A percentile compares a stretch with the other conserved stretches of the same genome.
These are phyloP conservation scores for Piper longum DNA, from an alignment of 164 flowering plant species.

Conservation along the genomic window DNA sequence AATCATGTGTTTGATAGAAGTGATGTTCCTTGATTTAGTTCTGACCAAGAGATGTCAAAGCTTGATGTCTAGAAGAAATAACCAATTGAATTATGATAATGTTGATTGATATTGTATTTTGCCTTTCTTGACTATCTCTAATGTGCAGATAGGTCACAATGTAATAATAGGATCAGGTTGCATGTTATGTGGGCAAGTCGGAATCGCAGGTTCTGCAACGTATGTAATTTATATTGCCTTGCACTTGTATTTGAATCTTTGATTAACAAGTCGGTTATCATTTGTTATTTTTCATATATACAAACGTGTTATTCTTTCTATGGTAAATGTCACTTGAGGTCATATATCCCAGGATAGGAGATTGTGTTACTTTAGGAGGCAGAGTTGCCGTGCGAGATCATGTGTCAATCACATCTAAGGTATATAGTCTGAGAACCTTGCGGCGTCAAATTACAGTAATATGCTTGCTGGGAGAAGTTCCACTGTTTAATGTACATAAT, in stretches of 20 bases:
- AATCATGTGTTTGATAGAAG: too few relatives aligned
- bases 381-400: slow-evolving; percentile 85
- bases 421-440: slow-evolving; percentile 7
- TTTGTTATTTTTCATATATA: too few relatives aligned
- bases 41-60: too few relatives aligned
- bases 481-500: too few relatives aligned
- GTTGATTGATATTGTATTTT: not conserved
- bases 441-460: too few relatives aligned
- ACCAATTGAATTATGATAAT: not conserved
- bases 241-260: not conserved
- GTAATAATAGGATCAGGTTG: slow-evolving; percentile 67
- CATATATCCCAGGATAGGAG: slow-evolving; percentile 46
- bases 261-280: not conserved
- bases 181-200: slow-evolving; percentile 96
- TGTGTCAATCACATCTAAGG: slow-evolving; percentile 70
- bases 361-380: slow-evolving; percentile 76
- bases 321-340: too few relatives aligned
- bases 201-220: slow-evolving; percentile 93
- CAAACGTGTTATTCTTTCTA: not conserved
- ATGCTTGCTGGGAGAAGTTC: too few relatives aligned
- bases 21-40: too few relatives aligned
- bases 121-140: not conserved
- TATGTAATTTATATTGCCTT: slow-evolving; percentile 20
- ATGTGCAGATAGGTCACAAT: slow-evolving; percentile 84
- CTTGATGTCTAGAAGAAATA: too few relatives aligned